Conservation (phyloP, 2,329 filamentous ascomycete genomes). For the Aspergillus fumigatus region DNA sequence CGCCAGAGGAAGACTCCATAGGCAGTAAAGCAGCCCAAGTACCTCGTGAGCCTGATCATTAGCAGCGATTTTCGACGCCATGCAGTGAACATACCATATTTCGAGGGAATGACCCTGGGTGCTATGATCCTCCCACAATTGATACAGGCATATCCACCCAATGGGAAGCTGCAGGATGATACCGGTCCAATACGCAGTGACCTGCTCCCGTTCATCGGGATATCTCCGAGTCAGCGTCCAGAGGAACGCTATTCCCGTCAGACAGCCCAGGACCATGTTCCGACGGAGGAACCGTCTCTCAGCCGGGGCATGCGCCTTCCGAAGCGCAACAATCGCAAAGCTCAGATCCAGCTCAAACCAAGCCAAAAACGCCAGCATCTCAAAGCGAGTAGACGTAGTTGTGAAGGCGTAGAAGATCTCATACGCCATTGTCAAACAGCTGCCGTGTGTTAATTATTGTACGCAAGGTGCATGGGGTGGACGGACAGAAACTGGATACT, state of each 20-base stretch:
- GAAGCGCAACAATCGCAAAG: conserved; percentile 8
- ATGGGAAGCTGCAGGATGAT: conserved; percentile 18
- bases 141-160: conserved; percentile 13
- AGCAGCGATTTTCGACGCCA: not conserved
- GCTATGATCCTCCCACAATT: conserved; percentile 9
- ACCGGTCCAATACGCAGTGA: conserved; percentile 20
- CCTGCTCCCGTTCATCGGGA: conserved; percentile 17
- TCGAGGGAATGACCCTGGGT: conserved; percentile 15
- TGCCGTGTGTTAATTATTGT: not conserved
- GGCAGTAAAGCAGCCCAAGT: conserved; percentile 16
- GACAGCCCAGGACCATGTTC: conserved; percentile 10
- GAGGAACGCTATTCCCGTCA: conserved; percentile 2
- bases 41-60: conserved; percentile 13
- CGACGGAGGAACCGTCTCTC: conserved; percentile 1
- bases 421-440: conserved; percentile 16
- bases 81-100: conserved; percentile 10
- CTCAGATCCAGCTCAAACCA: conserved; percentile 16
- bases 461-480: not conserved
- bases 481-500: conserved; percentile 11
- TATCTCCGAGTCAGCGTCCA: conserved; percentile 4
- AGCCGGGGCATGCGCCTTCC: conserved; percentile 4
- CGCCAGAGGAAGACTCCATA: conserved; percentile 20
- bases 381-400: conserved; percentile 10
- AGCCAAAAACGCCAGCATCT: conserved; percentile 12
- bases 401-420: conserved; percentile 17